phyloP scores from a whole-genome alignment of 257 asterid species.

The Euphrasia confusa region DNA sequence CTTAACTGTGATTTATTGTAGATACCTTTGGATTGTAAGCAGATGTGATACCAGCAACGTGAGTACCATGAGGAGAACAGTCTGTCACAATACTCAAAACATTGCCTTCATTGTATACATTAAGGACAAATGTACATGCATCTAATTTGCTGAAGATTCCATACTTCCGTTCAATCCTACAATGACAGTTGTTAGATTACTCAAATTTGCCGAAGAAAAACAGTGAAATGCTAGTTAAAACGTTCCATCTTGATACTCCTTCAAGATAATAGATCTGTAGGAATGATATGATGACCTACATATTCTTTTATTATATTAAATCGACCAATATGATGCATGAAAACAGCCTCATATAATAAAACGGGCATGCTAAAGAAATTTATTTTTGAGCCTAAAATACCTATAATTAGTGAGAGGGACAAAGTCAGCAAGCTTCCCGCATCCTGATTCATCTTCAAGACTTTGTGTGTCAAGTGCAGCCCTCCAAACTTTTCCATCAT shows the following conservation, averaged over 20 bases:
- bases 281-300: neutral
- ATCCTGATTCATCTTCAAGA: slow-evolving; percentile 76
- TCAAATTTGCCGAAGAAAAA: slow-evolving; percentile 21
- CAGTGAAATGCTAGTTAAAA: slow-evolving; percentile 19
- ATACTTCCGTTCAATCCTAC: slow-evolving; percentile 82
- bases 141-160: slow-evolving; percentile 88
- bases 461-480: slow-evolving; percentile 94
- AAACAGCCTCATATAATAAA: slow-evolving; percentile 19
- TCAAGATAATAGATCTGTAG: slow-evolving; percentile 14
- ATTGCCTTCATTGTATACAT: slow-evolving; percentile 72
- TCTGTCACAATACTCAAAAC: slow-evolving; percentile 93
- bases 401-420: slow-evolving; percentile 90
- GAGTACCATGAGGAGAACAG: slow-evolving; percentile 95
- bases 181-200: slow-evolving; percentile 26
- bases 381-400: slow-evolving; percentile 33
- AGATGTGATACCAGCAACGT: slow-evolving; percentile 95
- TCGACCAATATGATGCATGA: slow-evolving; percentile 9
- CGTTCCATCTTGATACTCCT: slow-evolving; percentile 21
- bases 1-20: slow-evolving; percentile 21
- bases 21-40: slow-evolving; percentile 85
- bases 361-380: slow-evolving; percentile 12
- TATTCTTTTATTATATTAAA: slow-evolving; percentile 4
- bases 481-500: slow-evolving; percentile 94
- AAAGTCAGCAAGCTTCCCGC: slow-evolving; percentile 81
- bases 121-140: slow-evolving; percentile 79